phyloP scores from a whole-genome alignment of 2,329 filamentous ascomycete species.

The Trichoderma asperellum region DNA sequence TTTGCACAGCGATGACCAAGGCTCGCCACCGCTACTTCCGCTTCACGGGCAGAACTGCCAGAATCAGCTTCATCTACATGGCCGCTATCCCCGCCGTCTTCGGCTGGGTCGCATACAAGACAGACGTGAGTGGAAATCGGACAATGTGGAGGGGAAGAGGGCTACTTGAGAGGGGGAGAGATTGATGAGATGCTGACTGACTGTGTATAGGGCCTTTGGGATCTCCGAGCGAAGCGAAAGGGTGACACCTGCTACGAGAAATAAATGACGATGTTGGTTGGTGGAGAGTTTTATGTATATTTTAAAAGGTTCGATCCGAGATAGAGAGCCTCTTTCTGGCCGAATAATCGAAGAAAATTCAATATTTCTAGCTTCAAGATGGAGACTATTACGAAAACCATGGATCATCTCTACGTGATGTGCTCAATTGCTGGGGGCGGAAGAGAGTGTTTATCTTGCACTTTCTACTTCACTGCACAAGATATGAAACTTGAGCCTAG shows the following conservation, averaged over 20 bases:
- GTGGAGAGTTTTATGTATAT: conserved; percentile 47
- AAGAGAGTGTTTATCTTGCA: neutral
- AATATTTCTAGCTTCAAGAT: neutral
- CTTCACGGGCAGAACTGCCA: conserved; percentile 84
- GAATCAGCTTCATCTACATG: conserved; percentile 77
- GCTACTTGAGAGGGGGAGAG: neutral
- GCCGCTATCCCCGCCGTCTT: conserved; percentile 71
- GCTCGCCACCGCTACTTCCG: conserved; percentile 95
- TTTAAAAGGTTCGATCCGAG: conserved; percentile 37
- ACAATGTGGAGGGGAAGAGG: neutral
- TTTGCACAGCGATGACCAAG: conserved; percentile 70
- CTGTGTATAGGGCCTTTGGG: conserved; percentile 73
- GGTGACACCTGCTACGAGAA: conserved; percentile 84
- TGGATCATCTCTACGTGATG: neutral
- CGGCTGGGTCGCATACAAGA: conserved; percentile 74
- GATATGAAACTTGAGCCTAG: neutral
- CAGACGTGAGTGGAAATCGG: conserved; percentile 71
- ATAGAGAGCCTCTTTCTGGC: conserved; percentile 35
- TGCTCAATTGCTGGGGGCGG: neutral
- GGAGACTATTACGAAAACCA: neutral
- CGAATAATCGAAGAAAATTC: neutral
- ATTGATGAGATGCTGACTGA: conserved; percentile 33
- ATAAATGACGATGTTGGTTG: conserved; percentile 48
- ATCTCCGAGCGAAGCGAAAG: conserved; percentile 83
- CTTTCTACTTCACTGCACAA: neutral